These are phyloP conservation scores for Coemansia sp. DNA, from an alignment of 192 early-diverging fungal genomes.

Conservation along the genomic window DNA sequence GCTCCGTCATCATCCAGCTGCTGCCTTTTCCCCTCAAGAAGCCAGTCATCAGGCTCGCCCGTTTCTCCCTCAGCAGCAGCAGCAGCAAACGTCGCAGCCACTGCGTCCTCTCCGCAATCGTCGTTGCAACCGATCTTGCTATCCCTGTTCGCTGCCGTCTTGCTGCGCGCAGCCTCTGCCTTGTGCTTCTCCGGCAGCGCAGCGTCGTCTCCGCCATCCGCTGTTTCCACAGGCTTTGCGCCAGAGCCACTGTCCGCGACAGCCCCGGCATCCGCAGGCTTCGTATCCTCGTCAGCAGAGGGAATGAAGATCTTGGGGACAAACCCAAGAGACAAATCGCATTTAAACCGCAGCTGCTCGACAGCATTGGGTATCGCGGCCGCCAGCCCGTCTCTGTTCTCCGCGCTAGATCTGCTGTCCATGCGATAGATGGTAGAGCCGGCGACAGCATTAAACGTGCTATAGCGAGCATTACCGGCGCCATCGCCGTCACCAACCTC, in stretches of 20 bases:
- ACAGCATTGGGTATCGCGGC: slow-evolving; percentile 39
- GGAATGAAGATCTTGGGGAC: slow-evolving; percentile 45
- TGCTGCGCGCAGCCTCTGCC: too few relatives aligned
- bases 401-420: slow-evolving; percentile 16
- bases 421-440: slow-evolving; percentile 9
- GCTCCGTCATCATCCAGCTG: background rate
- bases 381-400: background rate
- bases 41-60: background rate
- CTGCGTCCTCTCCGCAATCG: background rate
- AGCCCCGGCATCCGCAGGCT: background rate
- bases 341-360: slow-evolving; percentile 38
- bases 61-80: background rate
- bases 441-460: slow-evolving; percentile 12
- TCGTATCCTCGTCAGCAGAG: background rate
- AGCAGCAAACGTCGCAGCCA: background rate
- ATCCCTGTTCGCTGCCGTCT: background rate
- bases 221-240: background rate
- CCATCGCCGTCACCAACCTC: background rate
- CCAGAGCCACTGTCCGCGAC: background rate
- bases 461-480: slow-evolving; percentile 4
- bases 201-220: background rate
- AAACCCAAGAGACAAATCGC: slow-evolving; percentile 26
- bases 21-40: background rate
- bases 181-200: background rate
- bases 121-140: slow-evolving; percentile 1